Base-by-base conservation (phyloP, 495 filamentous ascomycete species). In the Aspergillus ostianus region DNA sequence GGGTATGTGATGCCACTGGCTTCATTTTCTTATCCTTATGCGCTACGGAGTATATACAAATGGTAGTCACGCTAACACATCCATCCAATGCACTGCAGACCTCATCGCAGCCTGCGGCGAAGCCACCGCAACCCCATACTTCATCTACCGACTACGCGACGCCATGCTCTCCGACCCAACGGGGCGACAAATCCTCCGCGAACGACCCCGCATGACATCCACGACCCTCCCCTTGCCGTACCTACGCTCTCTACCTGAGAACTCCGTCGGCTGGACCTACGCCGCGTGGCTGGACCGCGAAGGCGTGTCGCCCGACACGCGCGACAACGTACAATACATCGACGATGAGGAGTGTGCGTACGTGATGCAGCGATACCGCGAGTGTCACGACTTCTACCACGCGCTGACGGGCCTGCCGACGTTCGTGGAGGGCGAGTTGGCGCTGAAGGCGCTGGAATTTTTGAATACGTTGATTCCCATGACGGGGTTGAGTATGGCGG, bases 321-420 rank as follows among this genome's bases (percentile, higher is more conserved):
- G 95, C 10, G 77, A 85, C 41, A 64, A 69, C 18, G 94, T 98
- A 23, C 82, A 87, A 47, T 97, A 96, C 73, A 92, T 98, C 55
- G 93, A 97, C 70, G 88, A 97, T 69, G 86, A 86, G 55, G 94
- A 98, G 70, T 96, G 91, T 70, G 94, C 94, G 19, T 98, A 98
- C 73, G 94, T 98, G 4, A 96, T 98, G 91, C 94, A 98, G 82
- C 86, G 94, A 29, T 98, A 98, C 74, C 86, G 94, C 51, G 95
- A 98, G 74, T 94, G 90, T 66, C 94, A 98, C 73, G 94, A 98
- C 70, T 98, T 98, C 81, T 98, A 96, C 79, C 94, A 98, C 74
- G 94, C 95, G 0, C 77, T 98, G 36, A 97, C 92, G 13, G 94
- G 94, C 0, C 77, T 98, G 32, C 94, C 95, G 0, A 84, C 92